Evolutionary conservation across 345 rosid species (phyloP).

Genomic region (Jatropha curcas): DNA sequence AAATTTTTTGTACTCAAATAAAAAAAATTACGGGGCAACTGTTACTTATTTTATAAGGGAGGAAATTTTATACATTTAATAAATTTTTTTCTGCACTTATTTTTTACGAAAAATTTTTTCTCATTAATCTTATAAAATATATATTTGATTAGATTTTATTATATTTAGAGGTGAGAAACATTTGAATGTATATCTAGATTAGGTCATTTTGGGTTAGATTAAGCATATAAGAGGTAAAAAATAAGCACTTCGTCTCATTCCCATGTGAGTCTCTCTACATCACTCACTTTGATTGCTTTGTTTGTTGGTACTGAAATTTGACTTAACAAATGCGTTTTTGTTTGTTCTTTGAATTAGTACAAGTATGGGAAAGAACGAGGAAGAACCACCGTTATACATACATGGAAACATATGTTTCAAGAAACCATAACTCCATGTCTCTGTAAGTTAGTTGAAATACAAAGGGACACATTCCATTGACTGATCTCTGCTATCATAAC

Average conservation of each 20-base stretch:
- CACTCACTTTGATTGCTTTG: not conserved
- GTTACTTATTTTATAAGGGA: too few species aligned
- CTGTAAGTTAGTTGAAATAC: conserved; percentile 29
- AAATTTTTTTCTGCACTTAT: too few species aligned
- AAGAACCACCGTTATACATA: conserved; percentile 4
- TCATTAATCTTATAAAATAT: too few species aligned
- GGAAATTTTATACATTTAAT: too few species aligned
- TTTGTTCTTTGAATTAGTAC: not conserved
- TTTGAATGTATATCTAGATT: too few species aligned
- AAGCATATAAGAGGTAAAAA: too few species aligned
- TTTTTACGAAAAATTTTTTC: too few species aligned
- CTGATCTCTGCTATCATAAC: conserved; percentile 6
- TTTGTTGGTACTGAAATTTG: not conserved
- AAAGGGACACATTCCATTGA: conserved; percentile 32
- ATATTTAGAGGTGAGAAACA: too few species aligned
- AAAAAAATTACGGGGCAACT: too few species aligned
- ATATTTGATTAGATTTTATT: too few species aligned
- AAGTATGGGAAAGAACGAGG: conserved; percentile 20
- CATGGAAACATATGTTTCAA: not conserved
- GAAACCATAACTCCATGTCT: not conserved
- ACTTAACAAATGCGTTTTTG: not conserved
- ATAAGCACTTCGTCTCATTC: conserved; percentile 16
- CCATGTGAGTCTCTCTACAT: conserved; percentile 33
- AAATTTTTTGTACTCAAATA: too few species aligned
- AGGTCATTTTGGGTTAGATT: too few species aligned